Evolutionary conservation across 2,329 filamentous ascomycete genomes (phyloP).

Genomic region (Calonectria hawksworthii): DNA sequence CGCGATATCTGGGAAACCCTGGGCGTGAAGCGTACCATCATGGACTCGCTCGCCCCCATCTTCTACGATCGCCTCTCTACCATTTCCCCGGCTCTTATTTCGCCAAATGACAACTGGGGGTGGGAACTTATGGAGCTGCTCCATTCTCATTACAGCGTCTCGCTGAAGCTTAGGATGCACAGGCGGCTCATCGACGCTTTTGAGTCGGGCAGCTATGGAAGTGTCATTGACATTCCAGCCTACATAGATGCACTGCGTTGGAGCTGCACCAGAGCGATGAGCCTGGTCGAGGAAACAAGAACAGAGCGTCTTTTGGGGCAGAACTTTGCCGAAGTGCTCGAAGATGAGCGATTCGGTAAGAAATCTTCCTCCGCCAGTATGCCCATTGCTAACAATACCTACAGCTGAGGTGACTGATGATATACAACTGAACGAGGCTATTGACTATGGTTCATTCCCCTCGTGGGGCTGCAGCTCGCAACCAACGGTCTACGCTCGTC

Average conservation of each 20-base stretch:
- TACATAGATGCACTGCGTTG: constrained; percentile 60
- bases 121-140: constrained; percentile 58
- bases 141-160: constrained; percentile 60
- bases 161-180: constrained; percentile 62
- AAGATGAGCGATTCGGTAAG: constrained; percentile 63
- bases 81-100: constrained; percentile 59
- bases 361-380: not conserved
- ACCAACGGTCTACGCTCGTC: constrained; percentile 57
- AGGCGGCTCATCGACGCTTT: constrained; percentile 61
- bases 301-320: constrained; percentile 60
- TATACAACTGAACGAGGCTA: constrained; percentile 56
- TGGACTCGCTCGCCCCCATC: constrained; percentile 68
- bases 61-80: constrained; percentile 70
- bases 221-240: constrained; percentile 61
- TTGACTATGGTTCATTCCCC: constrained; percentile 68
- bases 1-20: constrained; percentile 64
- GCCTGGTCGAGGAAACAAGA: constrained; percentile 65
- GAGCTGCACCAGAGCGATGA: constrained; percentile 67
- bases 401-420: constrained; percentile 59
- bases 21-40: constrained; percentile 69
- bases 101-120: constrained; percentile 49
- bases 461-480: constrained; percentile 57
- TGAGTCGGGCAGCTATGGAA: constrained; percentile 64
- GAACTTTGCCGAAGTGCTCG: constrained; percentile 56
- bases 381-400: constrained; percentile 25